Evolutionary conservation across 306 rosid genomes (phyloP).

Genomic region (Corylus avellana): DNA sequence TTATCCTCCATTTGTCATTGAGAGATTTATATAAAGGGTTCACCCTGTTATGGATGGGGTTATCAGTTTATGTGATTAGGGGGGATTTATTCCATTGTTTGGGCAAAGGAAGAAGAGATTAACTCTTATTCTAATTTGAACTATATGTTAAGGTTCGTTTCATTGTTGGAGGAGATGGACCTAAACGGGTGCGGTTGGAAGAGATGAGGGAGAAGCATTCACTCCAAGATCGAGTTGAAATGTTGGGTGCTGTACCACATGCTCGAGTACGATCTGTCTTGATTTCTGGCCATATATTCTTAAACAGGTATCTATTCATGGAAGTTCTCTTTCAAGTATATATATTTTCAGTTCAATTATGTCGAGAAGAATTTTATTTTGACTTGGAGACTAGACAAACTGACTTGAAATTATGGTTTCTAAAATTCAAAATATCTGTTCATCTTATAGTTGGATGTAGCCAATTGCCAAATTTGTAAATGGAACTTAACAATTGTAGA

Average conservation of each 20-base stretch:
- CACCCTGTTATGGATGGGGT: not conserved
- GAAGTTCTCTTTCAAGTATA: not conserved
- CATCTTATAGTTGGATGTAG: not conserved
- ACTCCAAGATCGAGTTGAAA: conserved; percentile 93
- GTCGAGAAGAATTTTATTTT: not conserved
- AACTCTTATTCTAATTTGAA: not conserved
- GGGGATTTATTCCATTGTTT: not conserved
- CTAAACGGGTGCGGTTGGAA: conserved; percentile 92
- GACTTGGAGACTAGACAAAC: not conserved
- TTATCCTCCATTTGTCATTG: not conserved
- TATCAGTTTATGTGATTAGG: not conserved
- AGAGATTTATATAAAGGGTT: not conserved
- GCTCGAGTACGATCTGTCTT: conserved; percentile 77
- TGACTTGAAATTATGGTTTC: conserved; percentile 6
- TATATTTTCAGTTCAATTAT: not conserved
- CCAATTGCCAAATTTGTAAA: not conserved
- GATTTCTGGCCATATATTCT: conserved; percentile 82
- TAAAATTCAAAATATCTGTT: not conserved
- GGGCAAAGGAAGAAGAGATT: not conserved
- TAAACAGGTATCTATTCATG: conserved; percentile 61
- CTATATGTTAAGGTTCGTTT: conserved; percentile 70
- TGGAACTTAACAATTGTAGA: not conserved
- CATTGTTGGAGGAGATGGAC: conserved; percentile 90
- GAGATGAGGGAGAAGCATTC: conserved; percentile 95
- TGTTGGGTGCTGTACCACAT: conserved; percentile 91